Evolutionary conservation across 1,284 basidiomycete species (phyloP), one percentile per base, ranked within the genome.

Genomic region (Malassezia sp.): DNA sequence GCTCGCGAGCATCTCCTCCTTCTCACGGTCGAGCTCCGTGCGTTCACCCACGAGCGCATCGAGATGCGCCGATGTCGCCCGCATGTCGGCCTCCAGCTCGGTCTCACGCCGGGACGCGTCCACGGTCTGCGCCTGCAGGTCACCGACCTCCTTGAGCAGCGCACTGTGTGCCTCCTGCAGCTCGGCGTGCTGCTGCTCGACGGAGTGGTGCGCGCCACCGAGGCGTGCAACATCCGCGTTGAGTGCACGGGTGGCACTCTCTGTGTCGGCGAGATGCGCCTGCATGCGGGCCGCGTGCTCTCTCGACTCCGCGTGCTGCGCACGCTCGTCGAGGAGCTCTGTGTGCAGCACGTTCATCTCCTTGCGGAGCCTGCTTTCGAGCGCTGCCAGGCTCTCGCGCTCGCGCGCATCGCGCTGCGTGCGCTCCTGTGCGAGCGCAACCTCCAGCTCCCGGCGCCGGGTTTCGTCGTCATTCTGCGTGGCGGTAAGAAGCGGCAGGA

Each of bases 391-490:
- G 2, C 57, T 58, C 40, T 60, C 59, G 6, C 55, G 54, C 35
- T 70, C 67, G 34, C 54, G 54, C 45, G 60, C 53, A 26, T 70
- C 67, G 18, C 67, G 58, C 52, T 63, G 56, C 12, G 63, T 62
- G 3, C 67, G 54, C 52, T 70, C 67, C 10, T 54, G 63, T 34
- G 59, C 56, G 51, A 88, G 73, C 1, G 79, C 75, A 21, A 96
- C 75, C 70, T 97, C 91, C 3, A 82, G 78, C 52, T 93, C 85
- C 71, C 93, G 91, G 68, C 79, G 78, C 23, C 83, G 79, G 9
- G 96, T 77, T 71, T 95, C 91, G 31, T 93, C 88, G 62, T 97
- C 91, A 54, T 81, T 84, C 18, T 88, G 76, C 2, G 91, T 95
- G 1, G 90, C 91, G 14, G 85, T 85, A 10, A 99, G 78, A 11